Conservation (phyloP, 164 flowering plant genomes). For the Vitis riparia region DNA sequence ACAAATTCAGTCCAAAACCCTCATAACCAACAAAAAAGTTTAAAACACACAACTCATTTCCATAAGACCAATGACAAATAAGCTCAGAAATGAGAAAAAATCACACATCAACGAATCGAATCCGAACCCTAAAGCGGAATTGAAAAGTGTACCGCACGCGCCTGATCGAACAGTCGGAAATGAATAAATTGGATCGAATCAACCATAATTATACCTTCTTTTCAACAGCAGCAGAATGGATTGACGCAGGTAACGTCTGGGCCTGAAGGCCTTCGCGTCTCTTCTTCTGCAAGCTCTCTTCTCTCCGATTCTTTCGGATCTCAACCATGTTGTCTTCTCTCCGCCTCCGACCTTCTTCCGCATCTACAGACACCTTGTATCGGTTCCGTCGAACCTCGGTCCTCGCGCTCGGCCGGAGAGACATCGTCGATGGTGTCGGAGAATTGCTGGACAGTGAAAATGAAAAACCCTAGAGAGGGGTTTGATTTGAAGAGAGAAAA, state of each 20-base stretch:
- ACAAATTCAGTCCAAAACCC: no score
- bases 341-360: conserved; percentile 65
- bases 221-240: conserved; percentile 35
- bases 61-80: no score
- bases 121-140: no score
- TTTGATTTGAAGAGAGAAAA: conserved; percentile 3
- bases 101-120: no score
- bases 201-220: conserved; percentile 35
- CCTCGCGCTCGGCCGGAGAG: conserved; percentile 53
- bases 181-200: neutral
- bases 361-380: conserved; percentile 71
- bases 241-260: conserved; percentile 31
- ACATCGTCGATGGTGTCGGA: conserved; percentile 29
- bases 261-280: conserved; percentile 51
- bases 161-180: no score
- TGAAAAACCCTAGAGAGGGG: neutral
- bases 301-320: conserved; percentile 60
- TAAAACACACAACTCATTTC: no score
- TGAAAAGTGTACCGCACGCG: no score
- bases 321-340: conserved; percentile 69
- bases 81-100: no score
- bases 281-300: conserved; percentile 67
- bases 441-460: neutral
- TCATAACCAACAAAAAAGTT: no score
- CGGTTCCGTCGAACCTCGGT: conserved; percentile 60